A percentile compares a stretch with the other conserved stretches of the same genome.
phyloP scores from a whole-genome alignment of 1,284 basidiomycete genomes.

The Puccinia triticina region DNA sequence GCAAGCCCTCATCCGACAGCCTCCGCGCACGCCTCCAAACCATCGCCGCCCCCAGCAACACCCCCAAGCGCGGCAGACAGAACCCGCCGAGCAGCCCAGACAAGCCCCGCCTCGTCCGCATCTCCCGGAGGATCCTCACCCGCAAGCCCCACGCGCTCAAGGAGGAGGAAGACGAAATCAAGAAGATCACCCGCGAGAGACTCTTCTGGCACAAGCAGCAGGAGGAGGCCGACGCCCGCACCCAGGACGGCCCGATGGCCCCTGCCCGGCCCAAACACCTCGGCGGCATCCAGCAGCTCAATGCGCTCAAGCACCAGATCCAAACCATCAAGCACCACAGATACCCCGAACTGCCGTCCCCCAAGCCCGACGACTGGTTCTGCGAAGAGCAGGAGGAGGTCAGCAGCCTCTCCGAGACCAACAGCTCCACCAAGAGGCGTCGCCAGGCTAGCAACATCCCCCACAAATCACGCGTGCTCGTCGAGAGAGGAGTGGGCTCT shows the following conservation, averaged over 20 bases:
- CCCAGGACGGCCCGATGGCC: neutral
- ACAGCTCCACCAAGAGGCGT: neutral
- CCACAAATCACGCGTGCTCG: neutral
- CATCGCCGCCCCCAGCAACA: neutral
- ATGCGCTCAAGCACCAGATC: slow-evolving; percentile 5
- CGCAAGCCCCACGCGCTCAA: neutral
- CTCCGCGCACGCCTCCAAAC: neutral
- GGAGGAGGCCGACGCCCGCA: neutral
- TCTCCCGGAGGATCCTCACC: neutral
- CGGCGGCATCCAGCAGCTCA: neutral
- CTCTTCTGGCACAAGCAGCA: neutral
- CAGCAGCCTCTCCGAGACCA: neutral
- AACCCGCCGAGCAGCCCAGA: neutral
- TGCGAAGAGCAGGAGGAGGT: neutral
- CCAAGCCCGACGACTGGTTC: slow-evolving; percentile 20
- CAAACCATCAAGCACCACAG: slow-evolving; percentile 27
- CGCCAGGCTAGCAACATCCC: neutral
- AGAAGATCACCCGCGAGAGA: slow-evolving; percentile 10
- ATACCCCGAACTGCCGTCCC: slow-evolving; percentile 8
- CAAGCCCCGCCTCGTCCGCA: neutral
- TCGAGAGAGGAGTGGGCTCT: slow-evolving; percentile 7
- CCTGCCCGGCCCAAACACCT: neutral
- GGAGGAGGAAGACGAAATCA: neutral
- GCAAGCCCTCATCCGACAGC: slow-evolving; percentile 11
- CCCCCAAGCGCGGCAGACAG: neutral